Base-by-base conservation (phyloP, 1,139 yeast species). In the Candida albicans region DNA sequence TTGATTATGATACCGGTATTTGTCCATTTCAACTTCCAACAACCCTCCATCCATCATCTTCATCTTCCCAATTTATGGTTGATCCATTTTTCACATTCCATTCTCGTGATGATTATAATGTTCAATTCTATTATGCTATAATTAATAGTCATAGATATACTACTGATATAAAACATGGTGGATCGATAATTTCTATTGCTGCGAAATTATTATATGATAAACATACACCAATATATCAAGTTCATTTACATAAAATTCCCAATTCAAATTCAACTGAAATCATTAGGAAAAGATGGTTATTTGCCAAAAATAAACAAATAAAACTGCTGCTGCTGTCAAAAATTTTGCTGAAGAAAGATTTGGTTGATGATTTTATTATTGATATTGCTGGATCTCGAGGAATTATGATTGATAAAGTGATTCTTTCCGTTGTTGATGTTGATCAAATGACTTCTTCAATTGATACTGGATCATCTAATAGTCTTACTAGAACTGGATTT, bases 231-330 rank as follows among this genome's bases (percentile, higher is more conserved):
- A 52, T 65, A 37, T 67, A 45, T 64, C 62, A 61, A 45, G 66
- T 68, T 43, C 65, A 61, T 52, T 54, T 51, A 29, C 56, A 57
- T 40, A 46, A 56, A 44, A 38, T 56, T 29, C 68, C 73, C 41
- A 57, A 61, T 41, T 49, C 65, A 35, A 70, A 70, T 67, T 68
- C 74, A 38, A 66, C 75, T 47, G 65, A 65, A 50, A 70, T 70
- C 35, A 55, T 68, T 56, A 66, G 71, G 61, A 70, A 61, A 61
- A 68, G 75, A 67, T 66, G 65, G 41, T 45, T 58, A 43, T 46
- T 51, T 44, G 22, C 3, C 5, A 18, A 18, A 18, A 18, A 5
- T 18, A 18, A 18, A 18, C 22, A 5, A 18, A 18, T 18, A 5
- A 3, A 18, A 18, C 5, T 18, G 5, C 22, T 18, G 22, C 22